Conservation (phyloP, 345 rosid genomes). For the Citrus medica region DNA sequence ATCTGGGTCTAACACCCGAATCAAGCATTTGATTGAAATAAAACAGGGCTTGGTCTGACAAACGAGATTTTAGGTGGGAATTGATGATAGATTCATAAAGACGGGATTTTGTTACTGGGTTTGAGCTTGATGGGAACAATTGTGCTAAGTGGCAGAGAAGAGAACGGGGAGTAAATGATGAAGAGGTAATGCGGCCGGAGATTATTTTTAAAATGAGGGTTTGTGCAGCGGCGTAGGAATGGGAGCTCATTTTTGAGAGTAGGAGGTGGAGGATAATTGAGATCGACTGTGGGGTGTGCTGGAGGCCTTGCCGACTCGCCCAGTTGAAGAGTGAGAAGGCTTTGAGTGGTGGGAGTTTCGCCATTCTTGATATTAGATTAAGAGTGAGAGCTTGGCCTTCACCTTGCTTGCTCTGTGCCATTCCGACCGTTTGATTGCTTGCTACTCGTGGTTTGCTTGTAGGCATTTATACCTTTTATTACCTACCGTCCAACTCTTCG, state of each 20-base stretch:
- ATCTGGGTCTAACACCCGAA: slow-evolving; percentile 38
- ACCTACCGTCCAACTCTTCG: too few relatives aligned
- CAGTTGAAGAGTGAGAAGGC: slow-evolving; percentile 39
- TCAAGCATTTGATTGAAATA: slow-evolving; percentile 49
- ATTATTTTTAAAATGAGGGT: slow-evolving; percentile 45
- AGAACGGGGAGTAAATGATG: slow-evolving; percentile 42
- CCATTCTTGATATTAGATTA: slow-evolving; percentile 31
- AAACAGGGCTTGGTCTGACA: slow-evolving; percentile 34
- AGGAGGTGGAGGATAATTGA: slow-evolving; percentile 40
- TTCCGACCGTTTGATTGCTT: not conserved
- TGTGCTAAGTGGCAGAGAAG: slow-evolving; percentile 38
- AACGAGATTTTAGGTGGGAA: slow-evolving; percentile 43
- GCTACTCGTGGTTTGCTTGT: too few relatives aligned
- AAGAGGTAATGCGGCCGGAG: slow-evolving; percentile 43
- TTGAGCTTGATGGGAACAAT: slow-evolving; percentile 4
- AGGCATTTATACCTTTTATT: too few relatives aligned
- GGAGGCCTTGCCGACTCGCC: slow-evolving; percentile 28
- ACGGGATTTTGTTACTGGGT: slow-evolving; percentile 11
- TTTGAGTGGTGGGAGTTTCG: slow-evolving; percentile 50
- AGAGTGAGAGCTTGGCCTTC: not conserved
- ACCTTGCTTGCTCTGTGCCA: slow-evolving; percentile 28
- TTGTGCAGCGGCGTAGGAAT: slow-evolving; percentile 32
- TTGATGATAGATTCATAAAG: slow-evolving; percentile 52
- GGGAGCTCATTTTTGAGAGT: slow-evolving; percentile 21
- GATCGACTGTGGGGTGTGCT: slow-evolving; percentile 51